These are phyloP conservation scores for Apiospora malaysiana DNA, from an alignment of 2,329 filamentous ascomycete genomes.

Conservation along the genomic window DNA sequence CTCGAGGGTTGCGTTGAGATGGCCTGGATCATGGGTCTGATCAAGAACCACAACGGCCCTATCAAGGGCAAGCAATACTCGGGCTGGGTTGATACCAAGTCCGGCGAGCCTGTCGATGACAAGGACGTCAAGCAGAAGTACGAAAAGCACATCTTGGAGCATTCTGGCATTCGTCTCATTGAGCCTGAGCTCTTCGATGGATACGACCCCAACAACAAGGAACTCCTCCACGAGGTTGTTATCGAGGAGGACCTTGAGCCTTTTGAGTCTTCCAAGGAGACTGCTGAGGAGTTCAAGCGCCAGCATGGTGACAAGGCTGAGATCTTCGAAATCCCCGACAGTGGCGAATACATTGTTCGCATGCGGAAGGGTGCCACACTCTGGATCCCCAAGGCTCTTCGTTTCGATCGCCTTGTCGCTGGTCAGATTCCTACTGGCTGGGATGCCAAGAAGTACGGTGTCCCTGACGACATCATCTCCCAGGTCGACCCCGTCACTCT, in stretches of 20 bases:
- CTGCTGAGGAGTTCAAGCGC: conserved; percentile 94
- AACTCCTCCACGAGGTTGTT: conserved; percentile 95
- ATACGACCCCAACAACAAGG: conserved; percentile 98
- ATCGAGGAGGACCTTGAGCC: conserved; percentile 97
- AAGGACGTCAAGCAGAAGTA: conserved; percentile 98
- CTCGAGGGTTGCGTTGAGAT: conserved; percentile 98
- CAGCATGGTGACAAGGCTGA: conserved; percentile 98
- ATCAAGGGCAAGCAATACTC: conserved; percentile 97
- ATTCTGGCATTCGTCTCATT: conserved; percentile 96
- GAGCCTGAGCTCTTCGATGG: conserved; percentile 96
- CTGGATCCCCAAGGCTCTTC: conserved; percentile 94
- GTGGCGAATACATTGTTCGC: conserved; percentile 91
- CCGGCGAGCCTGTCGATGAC: conserved; percentile 93
- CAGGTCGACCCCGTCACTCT: conserved; percentile 97
- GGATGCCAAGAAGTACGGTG: conserved; percentile 94
- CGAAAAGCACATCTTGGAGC: conserved; percentile 94
- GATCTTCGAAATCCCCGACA: conserved; percentile 92
- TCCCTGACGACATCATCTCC: conserved; percentile 96
- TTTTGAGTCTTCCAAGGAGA: conserved; percentile 97
- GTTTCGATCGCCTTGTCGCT: conserved; percentile 96
- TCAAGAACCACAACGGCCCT: conserved; percentile 96
- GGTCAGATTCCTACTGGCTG: conserved; percentile 97
- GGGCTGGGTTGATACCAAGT: conserved; percentile 95
- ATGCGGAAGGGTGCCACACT: conserved; percentile 95
- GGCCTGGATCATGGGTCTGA: conserved; percentile 99